Conservation (phyloP, 2,329 filamentous ascomycete species). For the Cladophialophora immunda region DNA sequence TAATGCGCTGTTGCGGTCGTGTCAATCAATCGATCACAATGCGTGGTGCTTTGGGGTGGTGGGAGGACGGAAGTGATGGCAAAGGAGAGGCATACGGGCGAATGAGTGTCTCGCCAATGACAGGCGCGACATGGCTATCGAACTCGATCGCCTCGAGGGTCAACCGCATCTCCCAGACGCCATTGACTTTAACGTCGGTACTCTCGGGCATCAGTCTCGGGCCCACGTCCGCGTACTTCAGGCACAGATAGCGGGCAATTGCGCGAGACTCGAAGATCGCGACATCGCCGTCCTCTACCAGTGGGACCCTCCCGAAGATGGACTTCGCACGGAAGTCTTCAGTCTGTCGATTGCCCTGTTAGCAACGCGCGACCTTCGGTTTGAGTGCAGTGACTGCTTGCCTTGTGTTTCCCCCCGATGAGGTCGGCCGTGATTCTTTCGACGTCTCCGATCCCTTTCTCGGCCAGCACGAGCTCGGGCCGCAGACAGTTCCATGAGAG, state of each 20-base stretch:
- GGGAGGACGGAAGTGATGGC: not conserved
- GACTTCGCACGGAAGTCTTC: slow-evolving; percentile 20
- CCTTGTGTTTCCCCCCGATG: slow-evolving; percentile 17
- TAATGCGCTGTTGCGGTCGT: slow-evolving; percentile 6
- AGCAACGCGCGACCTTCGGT: not conserved
- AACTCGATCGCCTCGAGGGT: slow-evolving; percentile 14
- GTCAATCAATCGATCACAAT: not conserved
- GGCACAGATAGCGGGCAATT: slow-evolving; percentile 18
- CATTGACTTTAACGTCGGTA: not conserved
- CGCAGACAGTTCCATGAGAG: slow-evolving; percentile 23
- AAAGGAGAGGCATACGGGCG: slow-evolving; percentile 4
- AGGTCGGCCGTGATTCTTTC: slow-evolving; percentile 4
- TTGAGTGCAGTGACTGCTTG: not conserved
- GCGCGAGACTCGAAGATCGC: slow-evolving; percentile 23
- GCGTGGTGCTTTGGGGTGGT: not conserved
- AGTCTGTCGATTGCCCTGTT: not conserved
- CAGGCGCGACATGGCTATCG: slow-evolving; percentile 5
- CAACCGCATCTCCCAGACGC: slow-evolving; percentile 18
- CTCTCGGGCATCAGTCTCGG: slow-evolving; percentile 4
- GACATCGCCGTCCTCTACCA: slow-evolving; percentile 10
- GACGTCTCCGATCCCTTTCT: slow-evolving; percentile 20
- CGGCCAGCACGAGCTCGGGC: slow-evolving; percentile 16
- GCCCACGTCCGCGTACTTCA: slow-evolving; percentile 15
- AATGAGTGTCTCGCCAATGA: slow-evolving; percentile 15
- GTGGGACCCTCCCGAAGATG: slow-evolving; percentile 22